These are phyloP conservation scores for Chlorophyllum brunneum DNA, from an alignment of 768 basidiomycete genomes.

Conservation along the genomic window DNA sequence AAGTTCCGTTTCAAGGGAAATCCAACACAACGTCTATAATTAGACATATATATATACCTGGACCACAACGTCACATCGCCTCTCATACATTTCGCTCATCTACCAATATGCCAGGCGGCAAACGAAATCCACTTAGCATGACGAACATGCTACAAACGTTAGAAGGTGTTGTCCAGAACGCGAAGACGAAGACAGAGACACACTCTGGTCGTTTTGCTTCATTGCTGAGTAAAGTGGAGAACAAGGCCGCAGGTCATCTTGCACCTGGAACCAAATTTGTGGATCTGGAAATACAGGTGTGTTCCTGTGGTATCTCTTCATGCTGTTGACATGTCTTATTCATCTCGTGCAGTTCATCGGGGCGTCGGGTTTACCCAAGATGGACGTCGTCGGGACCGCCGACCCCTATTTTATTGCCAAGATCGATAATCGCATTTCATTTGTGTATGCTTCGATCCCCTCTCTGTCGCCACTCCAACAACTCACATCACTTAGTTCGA, in stretches of 20 bases:
- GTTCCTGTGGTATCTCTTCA: not conserved
- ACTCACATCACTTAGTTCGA: conserved; percentile 50
- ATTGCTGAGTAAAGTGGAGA: not conserved
- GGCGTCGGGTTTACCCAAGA: conserved; percentile 63
- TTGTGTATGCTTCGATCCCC: conserved; percentile 43
- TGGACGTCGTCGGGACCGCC: conserved; percentile 60
- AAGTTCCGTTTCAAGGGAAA: not conserved
- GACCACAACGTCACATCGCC: too few relatives aligned
- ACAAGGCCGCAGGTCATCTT: conserved; percentile 26
- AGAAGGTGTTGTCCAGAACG: conserved; percentile 22
- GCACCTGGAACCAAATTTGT: conserved; percentile 37
- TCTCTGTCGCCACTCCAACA: too few relatives aligned
- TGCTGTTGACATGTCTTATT: conserved; percentile 4
- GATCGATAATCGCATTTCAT: conserved; percentile 58
- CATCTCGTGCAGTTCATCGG: conserved; percentile 54
- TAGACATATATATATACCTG: too few relatives aligned
- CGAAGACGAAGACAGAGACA: conserved; percentile 26
- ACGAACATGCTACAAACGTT: conserved; percentile 14
- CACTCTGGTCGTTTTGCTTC: too few relatives aligned
- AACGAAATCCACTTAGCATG: conserved; percentile 9
- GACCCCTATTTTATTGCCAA: conserved; percentile 75
- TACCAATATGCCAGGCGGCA: conserved; percentile 8
- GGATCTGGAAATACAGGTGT: conserved; percentile 55
- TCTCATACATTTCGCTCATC: too few relatives aligned
- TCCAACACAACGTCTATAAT: too few relatives aligned